These are phyloP conservation scores for Fusarium sp. DNA, from an alignment of 2,329 filamentous ascomycete genomes.

Conservation along the genomic window DNA sequence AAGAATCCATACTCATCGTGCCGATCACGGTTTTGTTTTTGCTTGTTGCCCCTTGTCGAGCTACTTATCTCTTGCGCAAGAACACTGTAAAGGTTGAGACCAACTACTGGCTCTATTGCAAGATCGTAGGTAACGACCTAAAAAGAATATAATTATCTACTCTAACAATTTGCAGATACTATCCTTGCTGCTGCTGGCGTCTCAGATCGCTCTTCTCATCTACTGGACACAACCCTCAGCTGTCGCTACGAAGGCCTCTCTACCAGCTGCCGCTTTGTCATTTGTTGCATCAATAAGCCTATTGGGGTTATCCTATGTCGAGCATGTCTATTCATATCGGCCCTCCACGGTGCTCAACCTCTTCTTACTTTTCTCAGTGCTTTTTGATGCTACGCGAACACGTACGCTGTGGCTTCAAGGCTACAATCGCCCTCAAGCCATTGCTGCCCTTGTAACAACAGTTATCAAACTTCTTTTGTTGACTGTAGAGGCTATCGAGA, in stretches of 20 bases:
- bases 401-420: constrained; percentile 37
- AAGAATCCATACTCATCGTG: constrained; percentile 49
- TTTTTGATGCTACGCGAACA: constrained; percentile 25
- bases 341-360: constrained; percentile 34
- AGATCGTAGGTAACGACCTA: constrained; percentile 28
- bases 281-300: constrained; percentile 25
- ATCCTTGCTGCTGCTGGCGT: constrained; percentile 13
- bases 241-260: constrained; percentile 20
- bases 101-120: constrained; percentile 32
- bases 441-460: constrained; percentile 17
- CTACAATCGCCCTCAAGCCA: constrained; percentile 16
- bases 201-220: constrained; percentile 27
- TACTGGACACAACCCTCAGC: constrained; percentile 21
- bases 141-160: fast-evolving
- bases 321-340: constrained; percentile 36
- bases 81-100: constrained; percentile 34
- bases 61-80: constrained; percentile 31
- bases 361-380: constrained; percentile 23
- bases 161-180: constrained; percentile 27
- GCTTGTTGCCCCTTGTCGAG: constrained; percentile 41
- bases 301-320: constrained; percentile 26
- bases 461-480: constrained; percentile 24
- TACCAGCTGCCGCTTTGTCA: constrained; percentile 16
- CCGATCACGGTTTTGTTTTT: constrained; percentile 45
- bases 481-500: constrained; percentile 16